A percentile compares a stretch with the other conserved stretches of the same genome.
These are phyloP conservation scores for Coleophoma eucalyptorum DNA, from an alignment of 2,329 filamentous ascomycete species.

Conservation along the genomic window DNA sequence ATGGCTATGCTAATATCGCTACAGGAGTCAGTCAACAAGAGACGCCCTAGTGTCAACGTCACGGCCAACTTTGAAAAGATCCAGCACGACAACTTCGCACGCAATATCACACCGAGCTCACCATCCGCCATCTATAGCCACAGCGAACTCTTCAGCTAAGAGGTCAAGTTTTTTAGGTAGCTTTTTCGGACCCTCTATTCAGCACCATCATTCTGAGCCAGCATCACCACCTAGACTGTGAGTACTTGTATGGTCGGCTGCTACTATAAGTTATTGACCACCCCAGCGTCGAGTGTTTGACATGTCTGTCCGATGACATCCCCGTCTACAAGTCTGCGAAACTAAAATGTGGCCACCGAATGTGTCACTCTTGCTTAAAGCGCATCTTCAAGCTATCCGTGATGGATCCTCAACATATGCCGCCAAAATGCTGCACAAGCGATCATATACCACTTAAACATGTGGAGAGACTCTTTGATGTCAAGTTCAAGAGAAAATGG, in stretches of 20 bases:
- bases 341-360: conserved; percentile 74
- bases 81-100: conserved; percentile 19
- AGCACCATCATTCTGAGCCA: conserved; percentile 15
- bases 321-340: conserved; percentile 61
- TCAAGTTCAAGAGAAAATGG: conserved; percentile 73
- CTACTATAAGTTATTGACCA: conserved; percentile 11
- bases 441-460: conserved; percentile 72
- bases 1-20: neutral
- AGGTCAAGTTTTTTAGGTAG: conserved; percentile 16
- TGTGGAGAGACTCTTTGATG: conserved; percentile 71
- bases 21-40: conserved; percentile 13
- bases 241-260: conserved; percentile 1
- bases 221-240: conserved; percentile 19
- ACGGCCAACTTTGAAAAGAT: conserved; percentile 14
- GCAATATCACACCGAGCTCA: conserved; percentile 8
- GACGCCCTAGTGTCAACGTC: conserved; percentile 7
- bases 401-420: conserved; percentile 77
- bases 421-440: conserved; percentile 73
- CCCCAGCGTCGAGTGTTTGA: conserved; percentile 65
- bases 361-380: conserved; percentile 76
- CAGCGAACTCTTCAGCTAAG: conserved; percentile 10
- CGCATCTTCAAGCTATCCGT: conserved; percentile 72
- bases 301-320: conserved; percentile 66
- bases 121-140: conserved; percentile 9
- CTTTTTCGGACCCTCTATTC: conserved; percentile 14